Percentiles rank a stretch among this genome's conserved stretches.
phyloP scores from a whole-genome alignment of 441 rosid species.

The Macaranga tanarius region DNA sequence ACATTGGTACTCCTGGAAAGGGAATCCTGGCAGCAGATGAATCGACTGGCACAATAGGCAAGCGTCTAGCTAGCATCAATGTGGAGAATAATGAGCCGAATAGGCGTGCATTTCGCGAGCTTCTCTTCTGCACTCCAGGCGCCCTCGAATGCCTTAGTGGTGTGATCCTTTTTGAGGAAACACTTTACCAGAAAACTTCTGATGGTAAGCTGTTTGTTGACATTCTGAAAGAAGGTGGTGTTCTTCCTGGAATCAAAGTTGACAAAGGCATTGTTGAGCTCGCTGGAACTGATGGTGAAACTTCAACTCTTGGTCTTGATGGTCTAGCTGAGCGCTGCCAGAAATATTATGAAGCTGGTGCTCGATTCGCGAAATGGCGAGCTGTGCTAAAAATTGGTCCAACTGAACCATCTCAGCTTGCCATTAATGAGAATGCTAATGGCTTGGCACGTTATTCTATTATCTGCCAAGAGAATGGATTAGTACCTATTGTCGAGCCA shows the following conservation, averaged over 20 bases:
- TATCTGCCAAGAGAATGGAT: constrained; percentile 94
- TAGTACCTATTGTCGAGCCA: constrained; percentile 93
- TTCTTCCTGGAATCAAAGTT: constrained; percentile 94
- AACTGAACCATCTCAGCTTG: constrained; percentile 73
- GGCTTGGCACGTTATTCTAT: constrained; percentile 88
- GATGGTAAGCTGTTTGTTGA: constrained; percentile 86
- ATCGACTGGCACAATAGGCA: constrained; percentile 93
- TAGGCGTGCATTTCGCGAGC: constrained; percentile 89
- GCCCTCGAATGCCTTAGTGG: constrained; percentile 85
- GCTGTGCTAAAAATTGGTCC: constrained; percentile 79
- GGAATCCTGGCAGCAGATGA: constrained; percentile 93
- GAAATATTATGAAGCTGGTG: constrained; percentile 90
- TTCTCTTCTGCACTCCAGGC: constrained; percentile 80
- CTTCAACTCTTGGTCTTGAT: constrained; percentile 87
- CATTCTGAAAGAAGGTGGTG: constrained; percentile 76
- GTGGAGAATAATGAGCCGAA: constrained; percentile 84
- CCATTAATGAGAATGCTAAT: constrained; percentile 85
- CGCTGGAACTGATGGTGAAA: constrained; percentile 83
- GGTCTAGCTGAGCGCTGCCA: constrained; percentile 82
- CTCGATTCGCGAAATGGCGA: constrained; percentile 96
- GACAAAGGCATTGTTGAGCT: constrained; percentile 96
- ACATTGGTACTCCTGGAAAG: constrained; percentile 73
- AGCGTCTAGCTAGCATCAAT: constrained; percentile 85
- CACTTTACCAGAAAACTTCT: constrained; percentile 78
- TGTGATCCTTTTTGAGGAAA: constrained; percentile 86